Evolutionary conservation across 169 alveolate species (phyloP), one percentile per base, ranked within the genome.

Genomic region (Plasmodium gonderi): DNA sequence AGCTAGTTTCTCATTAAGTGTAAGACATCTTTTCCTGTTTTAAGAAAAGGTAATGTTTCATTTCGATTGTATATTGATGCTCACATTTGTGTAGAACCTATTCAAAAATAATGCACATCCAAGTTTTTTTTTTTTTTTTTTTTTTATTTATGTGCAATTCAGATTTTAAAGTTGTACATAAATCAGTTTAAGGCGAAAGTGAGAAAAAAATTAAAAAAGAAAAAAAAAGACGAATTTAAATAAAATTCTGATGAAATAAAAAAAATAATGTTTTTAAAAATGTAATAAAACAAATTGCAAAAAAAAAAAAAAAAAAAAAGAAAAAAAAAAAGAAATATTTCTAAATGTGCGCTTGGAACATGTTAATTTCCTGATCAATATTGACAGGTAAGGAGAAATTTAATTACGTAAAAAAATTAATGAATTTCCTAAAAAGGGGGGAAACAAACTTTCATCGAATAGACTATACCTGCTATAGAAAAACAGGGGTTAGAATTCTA

Each of bases 391-490:
- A 45, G 79, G 26, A 36, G 91, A 8, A 42, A 23, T 29, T 69
- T 80, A 60, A 26, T 36, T 60, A 54, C 79, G 72, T 17, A 76
- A 17, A 76, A 17, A 64, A 29, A 20, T 60, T 64, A 29, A 9
- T 64, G 44, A 33, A 54, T 33, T 80, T 78, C 49, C 65, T 80
- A 80, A 80, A 31, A 60, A 64, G 72, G 44, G 79, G 79, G 49
- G 31, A 64, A 80, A 60, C 78, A 54, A 80, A 80, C 23, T 65
- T 45, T 14, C 91, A 29, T 38, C 26, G 38, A 64, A 29, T 20
- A 20, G 17, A 60, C 12, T 20, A 49, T 4, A 40, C n/a, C n/a
- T 23, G 49, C 74, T 64, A 20, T 31, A 14, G 67, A 80, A 80
- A 80, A 64, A 40, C 31, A 60, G 72, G 72, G 51, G 74, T 65